phyloP scores from a whole-genome alignment of 139 green algal genomes.

The Chlamydomonas sphaeroides region DNA sequence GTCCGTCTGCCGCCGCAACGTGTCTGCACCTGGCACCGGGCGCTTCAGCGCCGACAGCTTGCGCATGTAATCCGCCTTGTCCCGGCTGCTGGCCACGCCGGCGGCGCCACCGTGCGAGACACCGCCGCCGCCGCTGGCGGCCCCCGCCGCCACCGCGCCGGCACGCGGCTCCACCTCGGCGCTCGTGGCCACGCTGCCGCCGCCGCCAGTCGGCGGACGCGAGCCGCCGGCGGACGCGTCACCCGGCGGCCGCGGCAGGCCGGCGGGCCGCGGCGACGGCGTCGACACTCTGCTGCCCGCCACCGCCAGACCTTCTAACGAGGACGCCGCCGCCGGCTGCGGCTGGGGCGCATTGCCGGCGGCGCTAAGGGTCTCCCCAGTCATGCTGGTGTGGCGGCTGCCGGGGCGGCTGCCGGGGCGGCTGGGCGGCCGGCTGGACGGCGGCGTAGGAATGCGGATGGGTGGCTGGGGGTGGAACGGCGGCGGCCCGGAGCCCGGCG shows the following conservation, averaged over 20 bases:
- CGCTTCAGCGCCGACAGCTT: conserved; percentile 46
- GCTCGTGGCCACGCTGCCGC: too few relatives aligned
- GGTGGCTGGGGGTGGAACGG: not conserved
- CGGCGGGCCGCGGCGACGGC: not conserved
- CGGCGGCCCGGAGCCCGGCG: not conserved
- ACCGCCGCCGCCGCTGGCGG: not conserved
- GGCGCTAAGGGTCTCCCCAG: not conserved
- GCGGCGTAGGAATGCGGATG: not conserved
- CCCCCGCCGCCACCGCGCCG: not conserved
- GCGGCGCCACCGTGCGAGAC: not conserved
- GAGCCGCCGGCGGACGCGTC: too few relatives aligned
- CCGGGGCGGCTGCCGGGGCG: conserved; percentile 8
- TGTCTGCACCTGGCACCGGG: too few relatives aligned
- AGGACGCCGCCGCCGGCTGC: too few relatives aligned
- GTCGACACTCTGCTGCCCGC: not conserved
- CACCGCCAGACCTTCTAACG: too few relatives aligned
- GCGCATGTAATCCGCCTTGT: conserved; percentile 35
- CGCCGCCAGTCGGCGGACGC: too few relatives aligned
- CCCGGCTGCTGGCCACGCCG: not conserved
- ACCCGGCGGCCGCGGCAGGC: not conserved
- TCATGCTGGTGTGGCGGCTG: conserved; percentile 16
- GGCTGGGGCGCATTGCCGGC: too few relatives aligned
- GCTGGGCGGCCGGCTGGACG: conserved; percentile 14
- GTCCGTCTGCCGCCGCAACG: too few relatives aligned
- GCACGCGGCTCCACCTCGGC: too few relatives aligned